Evolutionary conservation across 768 basidiomycete genomes (phyloP).

Genomic region (Tulasnella sp.): DNA sequence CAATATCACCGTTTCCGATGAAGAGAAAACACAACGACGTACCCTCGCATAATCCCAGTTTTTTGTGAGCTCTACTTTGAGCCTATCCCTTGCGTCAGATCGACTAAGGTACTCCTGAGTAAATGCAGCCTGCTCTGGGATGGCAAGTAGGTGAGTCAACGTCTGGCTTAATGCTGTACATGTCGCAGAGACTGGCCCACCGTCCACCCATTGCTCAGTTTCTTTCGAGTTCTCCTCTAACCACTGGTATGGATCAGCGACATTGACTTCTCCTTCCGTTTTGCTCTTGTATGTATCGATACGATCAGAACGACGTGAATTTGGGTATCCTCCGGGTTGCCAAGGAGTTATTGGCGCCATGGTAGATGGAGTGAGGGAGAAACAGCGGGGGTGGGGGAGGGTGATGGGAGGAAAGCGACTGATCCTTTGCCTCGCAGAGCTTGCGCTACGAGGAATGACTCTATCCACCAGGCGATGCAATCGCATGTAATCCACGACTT

Average conservation of each 20-base stretch:
- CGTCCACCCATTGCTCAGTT: constrained; percentile 37
- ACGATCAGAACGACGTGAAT: constrained; percentile 53
- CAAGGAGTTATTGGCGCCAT: constrained; percentile 37
- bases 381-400: no score
- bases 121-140: constrained; percentile 41
- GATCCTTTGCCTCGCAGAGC: no score
- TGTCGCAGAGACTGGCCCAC: constrained; percentile 13
- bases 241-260: constrained; percentile 68
- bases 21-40: background rate
- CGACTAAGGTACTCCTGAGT: constrained; percentile 52
- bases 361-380: background rate
- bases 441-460: no score
- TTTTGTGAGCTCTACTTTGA: constrained; percentile 48
- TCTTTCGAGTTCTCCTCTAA: constrained; percentile 54
- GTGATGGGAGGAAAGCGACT: no score
- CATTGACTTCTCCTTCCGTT: constrained; percentile 46
- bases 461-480: no score
- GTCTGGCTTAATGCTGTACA: no score
- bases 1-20: background rate
- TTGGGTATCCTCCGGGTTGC: constrained; percentile 37
- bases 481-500: no score
- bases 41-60: constrained; percentile 46
- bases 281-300: constrained; percentile 61
- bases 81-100: constrained; percentile 45
- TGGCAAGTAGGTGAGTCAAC: background rate